A percentile compares a stretch with the other conserved stretches of the same genome.
Evolutionary conservation across 352 stramenopile genomes (phyloP).

Genomic region (Plasmopara viticola): DNA sequence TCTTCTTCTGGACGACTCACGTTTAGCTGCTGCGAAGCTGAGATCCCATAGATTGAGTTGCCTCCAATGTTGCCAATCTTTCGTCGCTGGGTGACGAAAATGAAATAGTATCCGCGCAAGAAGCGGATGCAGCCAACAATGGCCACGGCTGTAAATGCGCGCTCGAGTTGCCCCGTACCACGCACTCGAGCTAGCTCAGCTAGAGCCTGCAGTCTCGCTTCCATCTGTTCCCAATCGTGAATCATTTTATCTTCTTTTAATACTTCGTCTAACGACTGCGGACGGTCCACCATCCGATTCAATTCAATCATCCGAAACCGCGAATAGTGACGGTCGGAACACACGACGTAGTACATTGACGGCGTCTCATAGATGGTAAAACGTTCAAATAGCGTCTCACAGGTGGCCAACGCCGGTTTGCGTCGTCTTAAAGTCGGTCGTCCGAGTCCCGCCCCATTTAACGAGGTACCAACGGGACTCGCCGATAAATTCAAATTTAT

Average conservation of each 20-base stretch:
- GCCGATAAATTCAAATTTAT: constrained; percentile 23
- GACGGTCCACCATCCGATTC: constrained; percentile 59
- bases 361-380: constrained; percentile 83
- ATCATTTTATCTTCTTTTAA: constrained; percentile 57
- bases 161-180: constrained; percentile 39
- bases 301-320: constrained; percentile 71
- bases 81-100: constrained; percentile 94
- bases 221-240: constrained; percentile 80
- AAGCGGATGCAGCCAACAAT: constrained; percentile 98
- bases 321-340: constrained; percentile 80
- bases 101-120: constrained; percentile 97
- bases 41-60: constrained; percentile 97
- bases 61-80: constrained; percentile 96
- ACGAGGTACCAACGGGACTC: constrained; percentile 10
- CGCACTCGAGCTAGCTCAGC: constrained; percentile 36
- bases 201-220: constrained; percentile 61
- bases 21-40: constrained; percentile 88
- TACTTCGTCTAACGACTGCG: constrained; percentile 45
- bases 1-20: constrained; percentile 56
- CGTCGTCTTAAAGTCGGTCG: constrained; percentile 47
- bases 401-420: constrained; percentile 58
- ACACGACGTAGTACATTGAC: constrained; percentile 70
- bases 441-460: constrained; percentile 12
- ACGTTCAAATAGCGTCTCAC: constrained; percentile 63
- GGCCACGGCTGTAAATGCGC: constrained; percentile 89